Evolutionary conservation across 75 land plant species (phyloP).

Genomic region (Cryptomeria japonica): DNA sequence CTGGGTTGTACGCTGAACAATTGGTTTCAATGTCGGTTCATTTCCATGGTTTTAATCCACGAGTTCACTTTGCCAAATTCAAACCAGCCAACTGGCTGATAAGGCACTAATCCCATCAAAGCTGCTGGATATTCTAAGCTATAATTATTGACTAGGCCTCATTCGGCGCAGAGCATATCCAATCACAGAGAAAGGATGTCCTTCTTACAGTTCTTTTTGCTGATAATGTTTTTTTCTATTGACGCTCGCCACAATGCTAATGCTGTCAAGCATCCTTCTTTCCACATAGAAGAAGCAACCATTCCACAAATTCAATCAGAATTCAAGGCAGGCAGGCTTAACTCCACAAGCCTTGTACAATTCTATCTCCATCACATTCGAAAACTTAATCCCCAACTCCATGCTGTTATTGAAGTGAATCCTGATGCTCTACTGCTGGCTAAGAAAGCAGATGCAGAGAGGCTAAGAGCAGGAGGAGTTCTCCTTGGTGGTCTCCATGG

Average conservation of each 20-base stretch:
- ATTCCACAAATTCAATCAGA: neutral
- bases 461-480: constrained; percentile 7
- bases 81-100: too few species aligned
- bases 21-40: too few species aligned
- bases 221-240: neutral
- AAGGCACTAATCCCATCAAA: too few species aligned
- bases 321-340: constrained; percentile 10
- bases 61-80: too few species aligned
- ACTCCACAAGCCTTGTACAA: constrained; percentile 33
- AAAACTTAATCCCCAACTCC: constrained; percentile 40
- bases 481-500: constrained; percentile 31
- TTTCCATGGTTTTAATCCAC: too few species aligned
- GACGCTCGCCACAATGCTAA: neutral
- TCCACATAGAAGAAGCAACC: constrained; percentile 5
- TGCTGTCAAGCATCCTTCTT: neutral
- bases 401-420: constrained; percentile 61
- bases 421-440: constrained; percentile 56
- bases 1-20: too few species aligned
- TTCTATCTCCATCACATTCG: constrained; percentile 40
- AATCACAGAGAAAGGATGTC: neutral
- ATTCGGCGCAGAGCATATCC: neutral
- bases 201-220: too few species aligned
- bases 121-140: too few species aligned
- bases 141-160: neutral
- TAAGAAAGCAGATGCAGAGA: constrained; percentile 44